Percentiles rank a stretch among this genome's conserved stretches.
These are phyloP conservation scores for Bertia moriformis DNA, from an alignment of 2,329 filamentous ascomycete genomes.

Conservation along the genomic window DNA sequence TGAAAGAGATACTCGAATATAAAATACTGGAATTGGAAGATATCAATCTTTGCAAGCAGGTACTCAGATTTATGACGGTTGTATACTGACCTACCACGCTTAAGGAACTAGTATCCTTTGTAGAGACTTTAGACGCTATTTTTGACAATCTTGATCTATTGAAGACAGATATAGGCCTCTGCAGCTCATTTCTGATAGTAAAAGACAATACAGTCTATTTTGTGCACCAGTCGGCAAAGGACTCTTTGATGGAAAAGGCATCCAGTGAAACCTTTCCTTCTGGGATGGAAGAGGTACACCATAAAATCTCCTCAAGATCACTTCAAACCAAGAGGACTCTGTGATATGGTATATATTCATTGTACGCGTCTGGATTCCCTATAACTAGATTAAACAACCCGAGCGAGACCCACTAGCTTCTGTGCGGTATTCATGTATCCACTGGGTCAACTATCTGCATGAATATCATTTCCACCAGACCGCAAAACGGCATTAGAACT, in stretches of 20 bases:
- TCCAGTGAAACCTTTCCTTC: slow-evolving; percentile 12
- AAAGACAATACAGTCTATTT: slow-evolving; percentile 14
- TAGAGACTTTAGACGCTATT: slow-evolving; percentile 5
- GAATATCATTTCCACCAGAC: neutral
- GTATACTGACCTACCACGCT: slow-evolving; percentile 20
- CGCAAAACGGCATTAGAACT: slow-evolving; percentile 1
- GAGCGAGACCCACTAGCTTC: slow-evolving; percentile 11
- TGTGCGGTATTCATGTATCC: slow-evolving; percentile 15
- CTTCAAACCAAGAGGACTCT: slow-evolving; percentile 13
- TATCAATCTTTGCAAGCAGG: slow-evolving; percentile 13
- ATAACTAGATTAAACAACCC: slow-evolving; percentile 5
- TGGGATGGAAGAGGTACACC: slow-evolving; percentile 11
- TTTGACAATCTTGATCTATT: slow-evolving; percentile 7
- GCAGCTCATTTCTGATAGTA: slow-evolving; percentile 23
- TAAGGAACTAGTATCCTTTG: slow-evolving; percentile 14
- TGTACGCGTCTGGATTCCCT: slow-evolving; percentile 9
- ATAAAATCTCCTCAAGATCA: slow-evolving; percentile 12
- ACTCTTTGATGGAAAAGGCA: slow-evolving; percentile 15
- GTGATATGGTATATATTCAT: slow-evolving; percentile 17
- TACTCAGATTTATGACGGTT: slow-evolving; percentile 15
- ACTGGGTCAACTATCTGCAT: slow-evolving; percentile 18
- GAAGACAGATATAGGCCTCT: slow-evolving; percentile 14
- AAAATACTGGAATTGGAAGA: too few species aligned
- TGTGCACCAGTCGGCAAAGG: slow-evolving; percentile 27
- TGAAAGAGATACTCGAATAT: too few species aligned